These are phyloP conservation scores for Leptoxyphium fumago DNA, from an alignment of 2,329 filamentous ascomycete species.

Conservation along the genomic window DNA sequence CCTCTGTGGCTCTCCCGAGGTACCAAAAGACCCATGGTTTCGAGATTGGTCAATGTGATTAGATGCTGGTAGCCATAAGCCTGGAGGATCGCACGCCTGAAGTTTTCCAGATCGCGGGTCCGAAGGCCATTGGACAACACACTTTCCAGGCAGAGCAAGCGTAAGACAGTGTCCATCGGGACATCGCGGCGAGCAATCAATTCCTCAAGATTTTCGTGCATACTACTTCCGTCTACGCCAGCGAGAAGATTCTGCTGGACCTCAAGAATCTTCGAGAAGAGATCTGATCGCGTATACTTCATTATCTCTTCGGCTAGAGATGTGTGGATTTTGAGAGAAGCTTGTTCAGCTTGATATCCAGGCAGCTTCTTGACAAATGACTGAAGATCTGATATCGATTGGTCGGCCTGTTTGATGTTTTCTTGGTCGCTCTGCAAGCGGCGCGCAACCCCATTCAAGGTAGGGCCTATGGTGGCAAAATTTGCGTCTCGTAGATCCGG, in stretches of 20 bases:
- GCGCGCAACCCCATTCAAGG: constrained; percentile 81
- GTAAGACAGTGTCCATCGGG: constrained; percentile 65
- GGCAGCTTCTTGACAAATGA: constrained; percentile 93
- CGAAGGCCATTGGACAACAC: constrained; percentile 80
- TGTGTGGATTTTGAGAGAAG: constrained; percentile 83
- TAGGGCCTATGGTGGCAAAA: constrained; percentile 80
- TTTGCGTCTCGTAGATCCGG: constrained; percentile 80
- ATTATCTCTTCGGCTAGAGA: constrained; percentile 89
- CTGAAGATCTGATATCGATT: constrained; percentile 78
- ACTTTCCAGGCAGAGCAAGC: constrained; percentile 80
- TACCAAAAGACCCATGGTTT: constrained; percentile 76
- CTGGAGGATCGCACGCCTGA: constrained; percentile 75
- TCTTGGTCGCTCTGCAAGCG: constrained; percentile 80
- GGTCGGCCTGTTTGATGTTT: constrained; percentile 61
- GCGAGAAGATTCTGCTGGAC: constrained; percentile 92
- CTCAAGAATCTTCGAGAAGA: constrained; percentile 77
- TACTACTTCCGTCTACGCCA: constrained; percentile 72
- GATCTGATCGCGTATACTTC: constrained; percentile 77
- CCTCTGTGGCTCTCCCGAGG: constrained; percentile 58
- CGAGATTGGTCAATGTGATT: constrained; percentile 72
- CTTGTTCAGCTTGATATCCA: constrained; percentile 82
- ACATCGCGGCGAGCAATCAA: constrained; percentile 70
- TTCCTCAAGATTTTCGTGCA: constrained; percentile 85
- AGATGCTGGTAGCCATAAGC: constrained; percentile 93
- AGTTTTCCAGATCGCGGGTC: constrained; percentile 74